Percentiles rank a stretch among this genome's conserved stretches.
phyloP scores from a whole-genome alignment of 306 rosid genomes.

The Castanopsis chinensis region DNA sequence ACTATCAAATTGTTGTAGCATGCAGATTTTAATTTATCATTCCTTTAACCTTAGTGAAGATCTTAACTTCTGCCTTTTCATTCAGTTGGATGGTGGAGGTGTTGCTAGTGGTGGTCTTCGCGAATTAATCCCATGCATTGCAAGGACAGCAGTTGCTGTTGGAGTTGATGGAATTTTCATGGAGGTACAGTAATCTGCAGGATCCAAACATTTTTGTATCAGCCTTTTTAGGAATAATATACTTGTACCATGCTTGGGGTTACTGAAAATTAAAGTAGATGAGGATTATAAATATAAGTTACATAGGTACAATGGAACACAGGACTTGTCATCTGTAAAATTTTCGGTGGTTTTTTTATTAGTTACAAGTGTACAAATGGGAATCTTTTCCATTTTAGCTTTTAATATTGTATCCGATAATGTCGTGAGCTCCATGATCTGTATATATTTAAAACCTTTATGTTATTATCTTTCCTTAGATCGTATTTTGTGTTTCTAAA shows the following conservation, averaged over 20 bases:
- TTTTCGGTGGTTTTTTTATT: background rate
- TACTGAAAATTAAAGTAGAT: conserved; percentile 8
- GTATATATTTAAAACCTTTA: background rate
- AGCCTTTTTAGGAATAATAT: too few species aligned
- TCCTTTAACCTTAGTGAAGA: conserved; percentile 2
- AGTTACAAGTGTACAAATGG: background rate
- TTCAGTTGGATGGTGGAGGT: conserved; percentile 93
- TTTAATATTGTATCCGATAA: background rate
- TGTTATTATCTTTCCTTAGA: background rate
- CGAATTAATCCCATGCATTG: conserved; percentile 93
- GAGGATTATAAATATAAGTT: too few species aligned
- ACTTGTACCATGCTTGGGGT: background rate
- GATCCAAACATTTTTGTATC: background rate
- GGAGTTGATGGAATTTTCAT: conserved; percentile 98
- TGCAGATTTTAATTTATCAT: background rate
- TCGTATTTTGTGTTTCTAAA: conserved; percentile 20
- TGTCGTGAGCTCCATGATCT: background rate
- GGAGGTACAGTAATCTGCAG: conserved; percentile 61
- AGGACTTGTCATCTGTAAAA: background rate
- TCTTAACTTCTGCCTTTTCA: conserved; percentile 28
- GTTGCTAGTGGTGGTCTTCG: conserved; percentile 99
- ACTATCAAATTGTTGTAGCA: background rate
- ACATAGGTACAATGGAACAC: background rate
- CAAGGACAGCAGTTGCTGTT: conserved; percentile 93
- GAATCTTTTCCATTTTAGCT: background rate